Evolutionary conservation across 2,329 filamentous ascomycete species (phyloP).

Genomic region (Botrytis fragariae): DNA sequence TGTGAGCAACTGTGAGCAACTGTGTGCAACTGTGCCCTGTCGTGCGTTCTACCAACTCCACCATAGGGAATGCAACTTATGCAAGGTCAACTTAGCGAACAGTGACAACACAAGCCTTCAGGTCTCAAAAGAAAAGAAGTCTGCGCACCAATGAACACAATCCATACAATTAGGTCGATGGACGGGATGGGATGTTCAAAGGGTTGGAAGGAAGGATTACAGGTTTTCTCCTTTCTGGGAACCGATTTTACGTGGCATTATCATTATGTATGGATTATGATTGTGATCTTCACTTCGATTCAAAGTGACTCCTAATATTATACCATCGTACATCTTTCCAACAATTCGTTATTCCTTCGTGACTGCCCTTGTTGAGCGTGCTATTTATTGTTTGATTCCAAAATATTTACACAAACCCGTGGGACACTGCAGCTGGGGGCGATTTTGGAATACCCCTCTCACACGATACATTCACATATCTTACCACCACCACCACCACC

Average conservation of each 20-base stretch:
- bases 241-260: slow-evolving; percentile 10
- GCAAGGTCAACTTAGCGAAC: neutral
- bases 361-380: neutral
- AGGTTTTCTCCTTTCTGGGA: neutral
- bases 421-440: neutral
- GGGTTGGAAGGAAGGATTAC: neutral
- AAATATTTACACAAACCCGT: neutral
- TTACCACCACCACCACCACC: neutral
- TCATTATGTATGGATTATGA: neutral
- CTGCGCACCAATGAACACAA: slow-evolving; percentile 3
- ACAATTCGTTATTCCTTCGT: neutral
- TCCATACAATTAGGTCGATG: neutral
- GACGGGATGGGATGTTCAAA: neutral
- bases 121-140: neutral
- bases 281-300: neutral
- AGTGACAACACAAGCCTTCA: neutral
- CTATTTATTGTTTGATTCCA: neutral
- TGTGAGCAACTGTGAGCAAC: neutral
- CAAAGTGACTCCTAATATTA: neutral
- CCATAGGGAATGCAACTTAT: neutral
- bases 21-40: neutral
- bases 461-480: neutral
- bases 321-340: neutral
- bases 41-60: neutral
- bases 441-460: slow-evolving; percentile 8